Conservation (phyloP, 1,284 basidiomycete species). For the Ceratobasidium sp. region DNA sequence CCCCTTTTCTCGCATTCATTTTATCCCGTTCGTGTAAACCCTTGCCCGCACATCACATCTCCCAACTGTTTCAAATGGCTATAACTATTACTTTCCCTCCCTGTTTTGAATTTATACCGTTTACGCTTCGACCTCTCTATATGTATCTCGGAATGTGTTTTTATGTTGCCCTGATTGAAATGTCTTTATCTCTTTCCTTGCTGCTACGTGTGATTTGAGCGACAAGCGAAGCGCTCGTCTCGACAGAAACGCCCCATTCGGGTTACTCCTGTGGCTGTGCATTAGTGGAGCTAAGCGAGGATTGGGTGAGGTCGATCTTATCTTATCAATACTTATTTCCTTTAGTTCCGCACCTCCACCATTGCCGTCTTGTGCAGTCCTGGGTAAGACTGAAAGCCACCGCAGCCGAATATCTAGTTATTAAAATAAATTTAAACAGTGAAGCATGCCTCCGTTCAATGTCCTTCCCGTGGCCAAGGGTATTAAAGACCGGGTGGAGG, state of each 20-base stretch:
- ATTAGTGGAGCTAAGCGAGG: too few species aligned
- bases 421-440: slow-evolving; percentile 1
- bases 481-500: slow-evolving; percentile 63
- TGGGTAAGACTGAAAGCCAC: slow-evolving; percentile 6
- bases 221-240: not conserved
- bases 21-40: slow-evolving; percentile 11
- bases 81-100: slow-evolving; percentile 3
- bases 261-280: not conserved
- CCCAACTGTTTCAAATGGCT: slow-evolving; percentile 20
- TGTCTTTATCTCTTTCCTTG: not conserved
- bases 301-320: not conserved
- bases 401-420: not conserved
- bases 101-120: slow-evolving; percentile 13
- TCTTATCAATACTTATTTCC: too few species aligned
- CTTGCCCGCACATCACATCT: not conserved
- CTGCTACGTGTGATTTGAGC: slow-evolving; percentile 7
- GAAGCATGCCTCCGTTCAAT: slow-evolving; percentile 51
- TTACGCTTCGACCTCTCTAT: slow-evolving; percentile 1
- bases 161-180: slow-evolving; percentile 19
- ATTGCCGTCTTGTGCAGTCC: not conserved
- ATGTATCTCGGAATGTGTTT: slow-evolving; percentile 42
- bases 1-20: not conserved
- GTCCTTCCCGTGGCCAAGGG: slow-evolving; percentile 54
- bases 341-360: not conserved
- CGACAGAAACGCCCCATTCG: slow-evolving; percentile 35